These are phyloP conservation scores for Rhizoclosmatium globosum DNA, from an alignment of 192 early-diverging fungal genomes.

Conservation along the genomic window DNA sequence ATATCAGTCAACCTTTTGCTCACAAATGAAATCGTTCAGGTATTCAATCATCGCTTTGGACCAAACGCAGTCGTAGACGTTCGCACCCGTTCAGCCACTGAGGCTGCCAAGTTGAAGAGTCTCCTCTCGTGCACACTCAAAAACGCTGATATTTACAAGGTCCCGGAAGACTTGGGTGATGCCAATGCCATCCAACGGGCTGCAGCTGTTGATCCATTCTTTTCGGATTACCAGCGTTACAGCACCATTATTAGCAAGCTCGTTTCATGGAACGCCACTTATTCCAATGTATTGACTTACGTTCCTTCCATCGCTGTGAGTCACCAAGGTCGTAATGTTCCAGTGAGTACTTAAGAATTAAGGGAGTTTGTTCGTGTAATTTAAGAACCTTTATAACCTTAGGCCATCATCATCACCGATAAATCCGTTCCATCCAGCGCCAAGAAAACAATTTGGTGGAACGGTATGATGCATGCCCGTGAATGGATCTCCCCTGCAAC, in stretches of 20 bases:
- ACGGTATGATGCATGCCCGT: slow-evolving; percentile 50
- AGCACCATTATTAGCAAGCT: background rate
- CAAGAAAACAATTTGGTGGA: slow-evolving; percentile 38
- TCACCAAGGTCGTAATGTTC: slow-evolving; percentile 12
- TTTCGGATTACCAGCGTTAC: background rate
- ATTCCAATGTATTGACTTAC: background rate
- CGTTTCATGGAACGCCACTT: background rate
- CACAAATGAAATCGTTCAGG: background rate
- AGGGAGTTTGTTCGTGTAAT: background rate
- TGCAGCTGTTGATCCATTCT: background rate
- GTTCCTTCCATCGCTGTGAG: background rate
- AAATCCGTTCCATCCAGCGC: background rate
- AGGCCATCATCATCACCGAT: slow-evolving; percentile 30
- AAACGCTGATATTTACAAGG: background rate
- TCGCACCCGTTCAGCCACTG: background rate
- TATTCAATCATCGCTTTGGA: background rate
- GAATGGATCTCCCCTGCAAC: slow-evolving; percentile 60
- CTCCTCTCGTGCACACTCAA: background rate
- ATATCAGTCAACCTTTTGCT: too few species aligned
- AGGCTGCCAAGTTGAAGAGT: background rate
- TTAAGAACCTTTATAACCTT: background rate
- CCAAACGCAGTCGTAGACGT: background rate
- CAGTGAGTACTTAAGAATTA: background rate
- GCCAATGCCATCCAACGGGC: background rate
- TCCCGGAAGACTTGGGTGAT: background rate